Conservation (phyloP, 2,329 filamentous ascomycete genomes). For the Nannizzia gypsea region DNA sequence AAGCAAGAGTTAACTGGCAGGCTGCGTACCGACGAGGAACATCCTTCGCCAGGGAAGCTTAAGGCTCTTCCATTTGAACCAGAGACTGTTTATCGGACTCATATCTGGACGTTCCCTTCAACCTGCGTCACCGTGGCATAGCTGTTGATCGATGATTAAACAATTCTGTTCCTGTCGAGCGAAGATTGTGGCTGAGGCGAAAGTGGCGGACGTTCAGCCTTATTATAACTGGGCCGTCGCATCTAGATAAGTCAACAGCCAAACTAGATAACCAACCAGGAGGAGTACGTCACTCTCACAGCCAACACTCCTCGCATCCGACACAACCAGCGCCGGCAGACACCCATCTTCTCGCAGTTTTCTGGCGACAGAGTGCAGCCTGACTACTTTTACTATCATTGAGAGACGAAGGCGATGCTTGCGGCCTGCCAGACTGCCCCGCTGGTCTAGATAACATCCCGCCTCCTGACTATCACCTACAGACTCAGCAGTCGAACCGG, state of each 20-base stretch:
- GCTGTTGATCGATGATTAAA: background rate
- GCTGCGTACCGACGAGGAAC: constrained; percentile 43
- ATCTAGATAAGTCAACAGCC: background rate
- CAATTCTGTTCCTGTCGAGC: background rate
- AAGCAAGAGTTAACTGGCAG: background rate
- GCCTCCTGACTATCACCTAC: background rate
- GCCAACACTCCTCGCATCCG: background rate
- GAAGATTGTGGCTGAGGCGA: constrained; percentile 7
- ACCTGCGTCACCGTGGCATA: background rate
- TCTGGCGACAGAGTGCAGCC: background rate
- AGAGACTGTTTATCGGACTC: constrained; percentile 36
- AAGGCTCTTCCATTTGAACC: constrained; percentile 52
- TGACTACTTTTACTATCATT: background rate
- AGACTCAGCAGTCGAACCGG: background rate
- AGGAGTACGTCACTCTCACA: background rate
- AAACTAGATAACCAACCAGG: background rate
- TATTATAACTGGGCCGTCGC: background rate
- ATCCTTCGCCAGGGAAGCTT: constrained; percentile 50
- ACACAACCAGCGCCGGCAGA: background rate
- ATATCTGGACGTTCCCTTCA: constrained; percentile 7
- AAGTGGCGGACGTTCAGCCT: background rate
- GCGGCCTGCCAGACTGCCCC: background rate
- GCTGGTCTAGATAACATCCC: background rate
- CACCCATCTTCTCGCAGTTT: background rate
- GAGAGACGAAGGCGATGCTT: background rate